Evolutionary conservation across 495 filamentous ascomycete genomes (phyloP), one percentile per base, ranked within the genome.

Genomic region (Rostrohypoxylon terebratum): DNA sequence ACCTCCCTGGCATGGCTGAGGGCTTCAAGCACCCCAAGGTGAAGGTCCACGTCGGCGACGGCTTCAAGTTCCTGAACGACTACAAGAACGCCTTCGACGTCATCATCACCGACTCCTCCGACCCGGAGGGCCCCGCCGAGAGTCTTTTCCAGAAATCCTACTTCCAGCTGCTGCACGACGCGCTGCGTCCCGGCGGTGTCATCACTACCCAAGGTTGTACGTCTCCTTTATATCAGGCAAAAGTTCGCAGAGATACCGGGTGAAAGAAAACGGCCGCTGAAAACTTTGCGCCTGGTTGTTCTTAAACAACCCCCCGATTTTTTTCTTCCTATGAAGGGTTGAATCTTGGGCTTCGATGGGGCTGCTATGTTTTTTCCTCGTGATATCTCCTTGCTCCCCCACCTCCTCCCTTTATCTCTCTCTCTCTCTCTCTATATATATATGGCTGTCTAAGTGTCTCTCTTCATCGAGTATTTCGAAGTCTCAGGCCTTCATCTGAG

Each of bases 131-230:
- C 62, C 96, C 96, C 25, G 96, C 96, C 66, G 95, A 97, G 89
- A 88, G 86, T 64, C 87, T 99, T 60, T 99, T 99, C 90, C 89
- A 98, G 89, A 97, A 98, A 87, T 91, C 94, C 54, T 99, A 98
- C 88, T 99, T 98, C 79, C 88, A 98, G 86, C 90, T 98, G 42
- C 86, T 98, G 21, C 84, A 90, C 82, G 91, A 88, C 68, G 96
- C 96, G 69, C 89, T 99, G 71, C 91, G 90, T 75, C 93, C 96
- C 68, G 96, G 95, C 82, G 96, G 96, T 85, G 94, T 99, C 74
- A 97, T 99, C 85, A 97, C 96, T 83, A 99, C 96, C 74, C 96
- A 99, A 97, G 96, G 96, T 99, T 97, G 93, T 97, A 91, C 87
- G 92, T 94, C 88, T 88, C 90, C 89, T 87, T 90, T 87, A 85